Conservation (phyloP, 805 yeast genomes). For the Candida anglica region DNA sequence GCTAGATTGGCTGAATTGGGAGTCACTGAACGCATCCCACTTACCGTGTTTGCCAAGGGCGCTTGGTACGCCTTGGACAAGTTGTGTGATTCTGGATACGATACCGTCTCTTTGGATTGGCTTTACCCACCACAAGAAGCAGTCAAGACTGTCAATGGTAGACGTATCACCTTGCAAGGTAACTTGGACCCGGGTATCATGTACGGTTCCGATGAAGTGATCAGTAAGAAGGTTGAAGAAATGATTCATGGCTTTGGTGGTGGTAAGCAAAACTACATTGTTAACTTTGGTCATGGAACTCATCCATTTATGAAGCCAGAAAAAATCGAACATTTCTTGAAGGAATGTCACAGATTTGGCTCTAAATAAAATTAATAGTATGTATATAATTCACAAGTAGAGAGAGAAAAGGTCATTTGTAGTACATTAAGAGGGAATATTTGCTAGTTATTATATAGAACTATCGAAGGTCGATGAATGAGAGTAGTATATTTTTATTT, state of each 20-base stretch:
- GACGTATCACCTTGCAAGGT: constrained; percentile 85
- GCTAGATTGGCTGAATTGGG: constrained; percentile 68
- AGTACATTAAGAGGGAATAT: too few species aligned
- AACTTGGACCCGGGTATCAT: constrained; percentile 94
- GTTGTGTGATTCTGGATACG: constrained; percentile 75
- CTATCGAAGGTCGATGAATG: too few species aligned
- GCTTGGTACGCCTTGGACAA: constrained; percentile 96
- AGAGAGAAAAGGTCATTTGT: too few species aligned
- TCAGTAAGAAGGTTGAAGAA: constrained; percentile 72
- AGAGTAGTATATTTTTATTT: too few species aligned
- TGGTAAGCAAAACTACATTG: constrained; percentile 85
- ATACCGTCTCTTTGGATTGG: constrained; percentile 94
- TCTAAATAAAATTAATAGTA: constrained; percentile 13
- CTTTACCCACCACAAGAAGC: constrained; percentile 81
- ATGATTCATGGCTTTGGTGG: constrained; percentile 95
- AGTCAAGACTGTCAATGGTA: constrained; percentile 61
- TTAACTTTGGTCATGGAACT: constrained; percentile 97
- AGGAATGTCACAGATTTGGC: constrained; percentile 84
- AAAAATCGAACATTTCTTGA: constrained; percentile 74
- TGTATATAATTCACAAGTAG: not conserved
- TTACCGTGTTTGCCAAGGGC: constrained; percentile 91
- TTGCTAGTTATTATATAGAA: too few species aligned
- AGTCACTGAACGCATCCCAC: constrained; percentile 66
- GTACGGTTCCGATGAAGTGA: constrained; percentile 83
- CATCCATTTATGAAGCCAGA: constrained; percentile 98